Base-by-base conservation (phyloP, 805 yeast species). In the Yarrowia keelungensis region DNA sequence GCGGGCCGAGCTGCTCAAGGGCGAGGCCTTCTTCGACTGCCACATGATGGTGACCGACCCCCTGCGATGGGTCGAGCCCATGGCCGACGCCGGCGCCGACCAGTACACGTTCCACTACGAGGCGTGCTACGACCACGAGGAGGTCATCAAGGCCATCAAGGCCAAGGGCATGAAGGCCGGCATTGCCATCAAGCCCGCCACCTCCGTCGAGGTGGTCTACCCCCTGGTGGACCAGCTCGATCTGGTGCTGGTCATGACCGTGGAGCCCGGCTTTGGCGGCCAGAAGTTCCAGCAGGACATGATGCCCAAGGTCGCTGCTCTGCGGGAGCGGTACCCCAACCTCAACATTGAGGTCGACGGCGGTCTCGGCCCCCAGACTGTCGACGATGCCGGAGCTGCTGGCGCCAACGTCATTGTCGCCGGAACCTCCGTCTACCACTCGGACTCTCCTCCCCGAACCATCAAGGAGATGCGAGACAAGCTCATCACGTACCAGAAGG, bases 341-440 rank as follows among this genome's bases (percentile, higher is more conserved):
- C 81, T 94, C 77, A 88, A 94, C 79, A 91, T 95, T 73, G 94
- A 95, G 81, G 99, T 95, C 19, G 99, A 95, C 78, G 99, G 99
- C 72, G 99, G 99, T 0, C 81, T 95, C 70, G 96, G 96, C 69
- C 87, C 87, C 72, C 92, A 87, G 53, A 95, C 97, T 1, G 88
- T 94, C 59, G 89, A 87, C 67, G 84, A 82, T 19, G 98, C 98
- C 50, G 97, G 98, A n/a, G 84, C 86, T 67, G 98, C 98, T 11
- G 99, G 99, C 69, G 99, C 99, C 65, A 95, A 95, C 76, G 97
- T 93, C 59, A 92, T 95, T 76, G 99, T 95, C 59, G 98, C 99
- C 3, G 99, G 99, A 56, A 94, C 98, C 15, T 85, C 97, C 62
- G 96, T 94, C 15, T 95, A 93, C 81, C 87, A 88, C 70, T 97